Base-by-base conservation (phyloP, 2,329 filamentous ascomycete genomes). In the Trichoderma sp. region DNA sequence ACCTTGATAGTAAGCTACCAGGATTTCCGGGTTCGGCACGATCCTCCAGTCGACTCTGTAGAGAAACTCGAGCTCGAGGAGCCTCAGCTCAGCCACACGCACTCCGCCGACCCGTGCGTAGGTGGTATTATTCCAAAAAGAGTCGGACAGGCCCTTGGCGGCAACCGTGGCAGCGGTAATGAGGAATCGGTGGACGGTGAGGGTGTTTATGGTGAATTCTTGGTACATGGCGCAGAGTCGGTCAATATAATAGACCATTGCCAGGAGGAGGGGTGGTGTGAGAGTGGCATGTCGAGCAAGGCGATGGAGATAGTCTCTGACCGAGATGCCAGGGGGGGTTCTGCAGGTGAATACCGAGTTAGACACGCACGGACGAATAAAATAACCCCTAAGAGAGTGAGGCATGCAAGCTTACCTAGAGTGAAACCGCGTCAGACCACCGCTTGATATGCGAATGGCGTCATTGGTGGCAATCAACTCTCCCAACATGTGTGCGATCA, bases 211-310 rank as follows among this genome's bases (percentile, higher is more conserved):
- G 32, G 95, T 98, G 81, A 99, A 99, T 61, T 95, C 93, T 3
- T 93, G 92, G 80, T 98, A 99, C 72, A 97, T 86, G 12, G 93
- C 91, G 82, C 95, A 99, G 26, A 99, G 87, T 36, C 94, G 91
- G 83, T 99, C 96, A 78, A 99, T 98, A 79, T 98, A 99, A 80
- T 97, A 99, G 71, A 99, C 96, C 94, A 99, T 98, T 76, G 95
- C 96, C 43, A 99, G 89, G n/a, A 99, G 87, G 65, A 99, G 92
- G 0, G 96, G 95, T 14, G 96, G 95, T 7, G 94, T 94, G 3
- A 99, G 87, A 0, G 95, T 98, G 30, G 96, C 96, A 80, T 99
- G 96, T 72, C 94, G 94, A 28, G 97, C 96, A 72, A 99, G 86
- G 74, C 96, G 91, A 78, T 96, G 93, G 43, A 99, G 88, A 80